These are phyloP conservation scores for Pulveroboletus sp. DNA, from an alignment of 768 basidiomycete genomes.

Conservation along the genomic window DNA sequence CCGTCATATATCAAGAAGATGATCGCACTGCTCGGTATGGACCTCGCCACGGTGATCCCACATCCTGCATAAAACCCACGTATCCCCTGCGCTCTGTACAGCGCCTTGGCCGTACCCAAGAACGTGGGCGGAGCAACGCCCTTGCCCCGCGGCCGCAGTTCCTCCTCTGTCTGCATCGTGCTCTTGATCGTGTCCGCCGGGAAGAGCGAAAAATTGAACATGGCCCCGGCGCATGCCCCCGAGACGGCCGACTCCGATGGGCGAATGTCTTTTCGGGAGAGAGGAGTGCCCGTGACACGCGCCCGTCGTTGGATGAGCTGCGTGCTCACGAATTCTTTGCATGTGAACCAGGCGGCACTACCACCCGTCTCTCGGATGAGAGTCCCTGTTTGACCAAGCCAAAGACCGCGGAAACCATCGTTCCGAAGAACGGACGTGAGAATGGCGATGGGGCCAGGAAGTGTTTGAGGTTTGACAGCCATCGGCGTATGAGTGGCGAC, in stretches of 20 bases:
- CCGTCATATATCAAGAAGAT: conserved; percentile 93
- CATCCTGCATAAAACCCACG: conserved; percentile 89
- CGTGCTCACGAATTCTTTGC: conserved; percentile 73
- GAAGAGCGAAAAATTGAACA: conserved; percentile 86
- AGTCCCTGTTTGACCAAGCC: conserved; percentile 94
- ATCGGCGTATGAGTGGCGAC: conserved; percentile 10
- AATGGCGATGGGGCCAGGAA: conserved; percentile 74
- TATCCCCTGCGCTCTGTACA: conserved; percentile 74
- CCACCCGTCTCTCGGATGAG: conserved; percentile 92
- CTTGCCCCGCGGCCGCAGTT: conserved; percentile 56
- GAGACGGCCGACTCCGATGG: conserved; percentile 82
- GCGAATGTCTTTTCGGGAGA: conserved; percentile 45
- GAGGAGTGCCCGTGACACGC: conserved; percentile 17
- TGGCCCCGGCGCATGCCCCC: conserved; percentile 81
- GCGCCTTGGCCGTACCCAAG: conserved; percentile 54
- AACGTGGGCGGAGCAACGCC: conserved; percentile 38
- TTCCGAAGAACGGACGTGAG: conserved; percentile 57
- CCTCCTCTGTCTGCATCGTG: conserved; percentile 90
- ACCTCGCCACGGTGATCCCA: conserved; percentile 81
- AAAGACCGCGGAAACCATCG: conserved; percentile 80
- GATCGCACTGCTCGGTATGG: conserved; percentile 85
- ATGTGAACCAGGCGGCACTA: conserved; percentile 84
- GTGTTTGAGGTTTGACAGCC: conserved; percentile 19
- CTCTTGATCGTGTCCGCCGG: conserved; percentile 95
- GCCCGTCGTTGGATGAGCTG: conserved; percentile 52